These are phyloP conservation scores for Dactylonectria macrodidyma DNA, from an alignment of 2,329 filamentous ascomycete genomes.

Conservation along the genomic window DNA sequence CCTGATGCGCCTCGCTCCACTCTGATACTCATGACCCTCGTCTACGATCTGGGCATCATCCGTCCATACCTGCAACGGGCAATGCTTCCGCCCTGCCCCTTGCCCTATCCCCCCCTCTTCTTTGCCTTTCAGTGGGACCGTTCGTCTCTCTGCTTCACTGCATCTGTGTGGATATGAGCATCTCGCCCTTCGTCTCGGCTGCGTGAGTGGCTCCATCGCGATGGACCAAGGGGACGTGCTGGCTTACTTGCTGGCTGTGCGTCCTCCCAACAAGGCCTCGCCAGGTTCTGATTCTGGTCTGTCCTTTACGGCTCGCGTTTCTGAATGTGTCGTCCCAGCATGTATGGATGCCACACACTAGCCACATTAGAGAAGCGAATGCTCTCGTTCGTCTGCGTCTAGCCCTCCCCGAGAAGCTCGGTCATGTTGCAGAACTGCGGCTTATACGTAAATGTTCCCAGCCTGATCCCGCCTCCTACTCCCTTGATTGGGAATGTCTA, in stretches of 20 bases:
- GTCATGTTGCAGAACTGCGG: background rate
- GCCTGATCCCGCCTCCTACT: constrained; percentile 9
- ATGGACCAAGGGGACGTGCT: constrained; percentile 2
- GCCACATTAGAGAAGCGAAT: constrained; percentile 7
- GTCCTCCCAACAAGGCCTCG: background rate
- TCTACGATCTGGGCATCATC: constrained; percentile 4
- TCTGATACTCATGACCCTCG: constrained; percentile 5
- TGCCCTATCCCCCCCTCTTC: background rate
- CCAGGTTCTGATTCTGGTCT: background rate
- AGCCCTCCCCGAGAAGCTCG: constrained; percentile 5
- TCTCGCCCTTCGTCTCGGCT: background rate
- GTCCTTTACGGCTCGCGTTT: constrained; percentile 7
- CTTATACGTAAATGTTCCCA: constrained; percentile 22
- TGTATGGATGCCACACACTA: constrained; percentile 20
- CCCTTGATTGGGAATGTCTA: background rate
- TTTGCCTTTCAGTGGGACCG: background rate
- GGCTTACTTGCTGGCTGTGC: constrained; percentile 5
- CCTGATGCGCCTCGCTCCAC: constrained; percentile 12
- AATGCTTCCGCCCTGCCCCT: constrained; percentile 3
- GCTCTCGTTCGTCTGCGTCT: constrained; percentile 1
- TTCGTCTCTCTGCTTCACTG: background rate
- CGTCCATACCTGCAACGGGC: background rate
- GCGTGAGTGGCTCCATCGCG: background rate
- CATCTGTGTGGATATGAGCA: background rate
- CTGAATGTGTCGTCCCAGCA: constrained; percentile 22